Evolutionary conservation across 2,329 filamentous ascomycete genomes (phyloP).

Genomic region (Plectosphaerella cucumerina): DNA sequence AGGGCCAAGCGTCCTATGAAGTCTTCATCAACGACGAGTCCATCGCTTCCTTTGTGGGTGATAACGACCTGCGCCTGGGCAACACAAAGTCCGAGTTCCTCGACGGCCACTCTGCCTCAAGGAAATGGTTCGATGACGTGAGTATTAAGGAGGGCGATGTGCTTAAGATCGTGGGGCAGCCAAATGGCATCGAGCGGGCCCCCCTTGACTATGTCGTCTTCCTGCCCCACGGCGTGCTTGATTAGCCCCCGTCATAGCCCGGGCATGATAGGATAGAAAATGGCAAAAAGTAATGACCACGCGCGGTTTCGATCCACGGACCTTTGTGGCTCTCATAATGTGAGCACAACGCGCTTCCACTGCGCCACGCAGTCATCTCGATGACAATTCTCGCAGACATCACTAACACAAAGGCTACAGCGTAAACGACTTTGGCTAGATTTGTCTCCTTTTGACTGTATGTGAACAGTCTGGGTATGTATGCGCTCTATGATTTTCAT

Average conservation of each 20-base stretch:
- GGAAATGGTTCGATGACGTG: slow-evolving; percentile 54
- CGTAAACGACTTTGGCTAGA: no score
- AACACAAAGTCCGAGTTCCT: slow-evolving; percentile 54
- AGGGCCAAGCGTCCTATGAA: slow-evolving; percentile 53
- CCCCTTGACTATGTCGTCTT: slow-evolving; percentile 65
- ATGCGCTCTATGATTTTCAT: no score
- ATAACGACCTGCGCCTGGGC: slow-evolving; percentile 56
- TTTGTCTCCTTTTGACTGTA: no score
- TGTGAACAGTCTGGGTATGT: no score
- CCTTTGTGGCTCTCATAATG: no score
- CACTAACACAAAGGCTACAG: no score
- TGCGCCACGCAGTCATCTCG: no score
- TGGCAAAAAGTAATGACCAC: background rate
- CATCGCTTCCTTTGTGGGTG: slow-evolving; percentile 55
- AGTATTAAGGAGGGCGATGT: slow-evolving; percentile 44
- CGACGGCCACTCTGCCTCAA: slow-evolving; percentile 61
- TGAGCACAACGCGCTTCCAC: no score
- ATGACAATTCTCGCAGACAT: no score
- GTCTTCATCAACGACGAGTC: slow-evolving; percentile 47
- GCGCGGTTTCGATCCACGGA: no score
- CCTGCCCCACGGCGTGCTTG: slow-evolving; percentile 52
- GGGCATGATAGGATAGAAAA: background rate
- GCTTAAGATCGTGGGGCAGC: slow-evolving; percentile 51
- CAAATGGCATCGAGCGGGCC: slow-evolving; percentile 59
- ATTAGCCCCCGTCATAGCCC: no score